These are phyloP conservation scores for Tricholoma sp. DNA, from an alignment of 768 basidiomycete species.

Conservation along the genomic window DNA sequence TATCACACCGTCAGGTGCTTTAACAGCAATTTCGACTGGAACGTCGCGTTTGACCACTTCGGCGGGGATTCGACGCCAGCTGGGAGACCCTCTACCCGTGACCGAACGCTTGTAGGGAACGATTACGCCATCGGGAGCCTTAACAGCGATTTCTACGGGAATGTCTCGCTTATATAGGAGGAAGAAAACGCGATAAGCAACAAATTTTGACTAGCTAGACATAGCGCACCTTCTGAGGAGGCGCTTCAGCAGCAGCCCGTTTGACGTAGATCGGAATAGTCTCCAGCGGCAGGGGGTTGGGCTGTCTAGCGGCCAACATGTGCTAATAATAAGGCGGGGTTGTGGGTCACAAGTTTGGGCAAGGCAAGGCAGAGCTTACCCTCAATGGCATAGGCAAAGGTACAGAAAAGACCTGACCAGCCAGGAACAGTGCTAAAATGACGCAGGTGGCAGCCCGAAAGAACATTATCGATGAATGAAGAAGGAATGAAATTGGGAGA, in stretches of 20 bases:
- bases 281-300: background rate
- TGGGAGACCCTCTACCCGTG: background rate
- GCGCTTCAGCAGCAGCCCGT: background rate
- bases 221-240: background rate
- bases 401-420: background rate
- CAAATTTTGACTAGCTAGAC: background rate
- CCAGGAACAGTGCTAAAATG: background rate
- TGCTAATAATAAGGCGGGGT: background rate
- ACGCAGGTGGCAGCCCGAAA: background rate
- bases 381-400: background rate
- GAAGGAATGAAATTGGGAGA: background rate
- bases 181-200: background rate
- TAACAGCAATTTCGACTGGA: background rate
- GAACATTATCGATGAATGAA: background rate
- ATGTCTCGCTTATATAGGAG: background rate
- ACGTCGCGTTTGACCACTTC: background rate
- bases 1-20: background rate
- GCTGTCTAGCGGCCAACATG: background rate
- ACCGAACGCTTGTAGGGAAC: background rate
- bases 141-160: background rate
- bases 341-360: background rate
- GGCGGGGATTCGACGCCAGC: background rate
- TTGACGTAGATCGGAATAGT: background rate
- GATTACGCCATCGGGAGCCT: background rate
- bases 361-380: background rate